These are phyloP conservation scores for Immersiella caudata DNA, from an alignment of 495 filamentous ascomycete genomes.

Conservation along the genomic window DNA sequence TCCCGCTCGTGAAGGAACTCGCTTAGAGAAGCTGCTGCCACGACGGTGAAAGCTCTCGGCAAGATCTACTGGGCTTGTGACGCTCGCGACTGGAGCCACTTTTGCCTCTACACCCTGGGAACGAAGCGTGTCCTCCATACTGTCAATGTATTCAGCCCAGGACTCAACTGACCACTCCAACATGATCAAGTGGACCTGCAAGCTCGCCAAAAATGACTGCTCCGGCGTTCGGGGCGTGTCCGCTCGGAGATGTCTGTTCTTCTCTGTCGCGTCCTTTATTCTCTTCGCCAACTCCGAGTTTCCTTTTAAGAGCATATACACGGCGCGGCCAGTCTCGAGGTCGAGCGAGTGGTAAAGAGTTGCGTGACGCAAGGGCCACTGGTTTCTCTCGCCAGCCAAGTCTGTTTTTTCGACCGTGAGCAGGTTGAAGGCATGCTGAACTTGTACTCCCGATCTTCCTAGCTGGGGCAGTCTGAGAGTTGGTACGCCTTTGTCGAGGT, in stretches of 20 bases:
- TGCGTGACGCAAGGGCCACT: constrained; percentile 49
- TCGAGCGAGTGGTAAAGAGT: constrained; percentile 51
- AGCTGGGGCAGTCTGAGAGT: constrained; percentile 40
- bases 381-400: constrained; percentile 30
- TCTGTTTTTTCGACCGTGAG: constrained; percentile 45
- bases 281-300: constrained; percentile 41
- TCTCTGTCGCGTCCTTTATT: constrained; percentile 34
- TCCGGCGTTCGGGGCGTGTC: constrained; percentile 30
- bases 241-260: constrained; percentile 25
- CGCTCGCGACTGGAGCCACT: constrained; percentile 31
- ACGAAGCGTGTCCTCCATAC: constrained; percentile 42
- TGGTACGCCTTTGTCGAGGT: constrained; percentile 40
- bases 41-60: constrained; percentile 22
- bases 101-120: constrained; percentile 33
- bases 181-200: constrained; percentile 46
- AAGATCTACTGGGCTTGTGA: constrained; percentile 25
- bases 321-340: constrained; percentile 37
- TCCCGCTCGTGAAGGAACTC: background rate
- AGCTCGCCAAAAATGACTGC: constrained; percentile 36
- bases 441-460: constrained; percentile 43
- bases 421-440: constrained; percentile 49
- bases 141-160: constrained; percentile 52
- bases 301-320: constrained; percentile 50
- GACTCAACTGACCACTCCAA: constrained; percentile 51
- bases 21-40: constrained; percentile 14